Evolutionary conservation across 2,329 filamentous ascomycete genomes (phyloP).

Genomic region (Aureobasidium sp.): DNA sequence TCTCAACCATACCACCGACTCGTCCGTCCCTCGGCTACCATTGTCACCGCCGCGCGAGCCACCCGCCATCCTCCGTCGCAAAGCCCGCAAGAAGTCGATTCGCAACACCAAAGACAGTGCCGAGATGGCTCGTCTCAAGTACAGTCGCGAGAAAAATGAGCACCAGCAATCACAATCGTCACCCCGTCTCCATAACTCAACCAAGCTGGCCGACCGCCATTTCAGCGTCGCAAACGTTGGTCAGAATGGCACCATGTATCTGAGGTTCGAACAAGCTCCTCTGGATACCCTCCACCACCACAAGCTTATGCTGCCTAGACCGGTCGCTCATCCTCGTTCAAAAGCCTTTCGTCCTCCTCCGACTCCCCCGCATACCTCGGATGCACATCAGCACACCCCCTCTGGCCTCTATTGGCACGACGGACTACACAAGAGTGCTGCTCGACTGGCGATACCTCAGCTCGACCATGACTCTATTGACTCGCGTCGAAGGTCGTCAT

Average conservation of each 20-base stretch:
- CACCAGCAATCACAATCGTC: background rate
- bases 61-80: background rate
- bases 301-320: constrained; percentile 12
- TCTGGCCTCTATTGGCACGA: constrained; percentile 16
- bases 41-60: background rate
- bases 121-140: constrained; percentile 10
- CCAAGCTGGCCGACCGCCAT: constrained; percentile 20
- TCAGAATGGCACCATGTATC: constrained; percentile 38
- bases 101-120: constrained; percentile 15
- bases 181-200: background rate
- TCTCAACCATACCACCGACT: background rate
- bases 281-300: background rate
- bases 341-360: constrained; percentile 10
- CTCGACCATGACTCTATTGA: background rate
- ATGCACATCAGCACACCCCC: background rate
- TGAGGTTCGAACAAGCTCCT: constrained; percentile 27
- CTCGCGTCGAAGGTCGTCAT: constrained; percentile 4
- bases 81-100: constrained; percentile 13
- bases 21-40: background rate
- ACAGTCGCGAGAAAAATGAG: background rate
- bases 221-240: constrained; percentile 37
- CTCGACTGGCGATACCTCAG: background rate
- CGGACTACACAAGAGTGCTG: constrained; percentile 16
- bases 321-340: background rate
- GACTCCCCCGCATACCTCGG: constrained; percentile 13